A percentile compares a stretch with the other conserved stretches of the same genome.
phyloP scores from a whole-genome alignment of 257 asterid genomes.

The Vinca minor region DNA sequence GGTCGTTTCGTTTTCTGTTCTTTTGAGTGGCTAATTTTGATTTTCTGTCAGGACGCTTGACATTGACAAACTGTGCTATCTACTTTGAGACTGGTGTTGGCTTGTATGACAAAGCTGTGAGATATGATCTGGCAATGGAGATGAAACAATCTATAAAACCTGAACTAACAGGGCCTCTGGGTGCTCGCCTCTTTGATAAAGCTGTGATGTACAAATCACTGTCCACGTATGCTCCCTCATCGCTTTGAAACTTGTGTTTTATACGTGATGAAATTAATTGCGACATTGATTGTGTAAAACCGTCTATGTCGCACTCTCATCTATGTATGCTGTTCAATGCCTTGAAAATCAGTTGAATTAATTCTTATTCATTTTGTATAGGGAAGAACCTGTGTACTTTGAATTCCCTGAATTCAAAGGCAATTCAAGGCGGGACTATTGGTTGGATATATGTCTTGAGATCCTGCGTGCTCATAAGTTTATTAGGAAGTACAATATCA shows the following conservation, averaged over 20 bases:
- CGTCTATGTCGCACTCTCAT: conserved; percentile 30
- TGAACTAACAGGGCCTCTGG: conserved; percentile 91
- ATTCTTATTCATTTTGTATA: conserved; percentile 36
- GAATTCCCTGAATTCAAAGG: conserved; percentile 95
- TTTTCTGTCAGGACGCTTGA: conserved; percentile 63
- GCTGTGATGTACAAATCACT: conserved; percentile 91
- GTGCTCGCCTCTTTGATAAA: conserved; percentile 89
- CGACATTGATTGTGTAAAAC: conserved; percentile 41
- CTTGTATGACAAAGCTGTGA: conserved; percentile 75
- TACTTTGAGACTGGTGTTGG: conserved; percentile 90
- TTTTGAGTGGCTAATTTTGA: conserved; percentile 4
- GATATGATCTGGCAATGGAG: conserved; percentile 69
- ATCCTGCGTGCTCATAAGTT: conserved; percentile 65
- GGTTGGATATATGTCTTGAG: conserved; percentile 85
- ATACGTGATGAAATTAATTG: not conserved
- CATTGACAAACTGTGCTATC: conserved; percentile 72
- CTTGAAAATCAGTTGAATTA: conserved; percentile 19
- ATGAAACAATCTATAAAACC: conserved; percentile 77
- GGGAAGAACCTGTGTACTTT: conserved; percentile 76
- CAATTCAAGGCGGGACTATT: conserved; percentile 77
- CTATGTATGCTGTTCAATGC: conserved; percentile 42
- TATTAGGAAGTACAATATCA: conserved; percentile 53
- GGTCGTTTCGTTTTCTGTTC: not conserved
- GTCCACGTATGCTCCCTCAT: conserved; percentile 53
- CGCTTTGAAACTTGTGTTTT: conserved; percentile 18